These are phyloP conservation scores for Calonectria pseudoturangicola DNA, from an alignment of 2,329 filamentous ascomycete species.

Conservation along the genomic window DNA sequence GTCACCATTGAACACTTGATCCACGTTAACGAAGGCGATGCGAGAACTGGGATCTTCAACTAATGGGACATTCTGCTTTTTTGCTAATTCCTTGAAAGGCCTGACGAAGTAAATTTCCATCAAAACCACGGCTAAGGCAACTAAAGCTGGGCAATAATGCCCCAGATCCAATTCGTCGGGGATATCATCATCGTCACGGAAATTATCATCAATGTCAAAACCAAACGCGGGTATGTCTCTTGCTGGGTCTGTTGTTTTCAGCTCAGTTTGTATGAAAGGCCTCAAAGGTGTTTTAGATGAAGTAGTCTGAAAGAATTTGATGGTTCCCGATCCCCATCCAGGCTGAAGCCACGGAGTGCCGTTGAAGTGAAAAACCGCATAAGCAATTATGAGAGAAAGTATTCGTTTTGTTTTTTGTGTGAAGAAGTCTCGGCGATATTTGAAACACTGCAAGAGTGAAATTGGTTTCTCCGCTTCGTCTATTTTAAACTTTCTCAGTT, in stretches of 20 bases:
- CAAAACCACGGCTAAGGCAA: slow-evolving; percentile 31
- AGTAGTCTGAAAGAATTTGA: slow-evolving; percentile 39
- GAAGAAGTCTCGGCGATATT: not conserved
- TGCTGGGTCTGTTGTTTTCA: no score
- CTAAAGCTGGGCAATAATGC: slow-evolving; percentile 15
- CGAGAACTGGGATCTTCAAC: not conserved
- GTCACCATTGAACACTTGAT: slow-evolving; percentile 32
- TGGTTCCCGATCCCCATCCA: slow-evolving; percentile 22
- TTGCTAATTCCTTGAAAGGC: slow-evolving; percentile 17
- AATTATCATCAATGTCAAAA: not conserved
- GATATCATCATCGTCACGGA: not conserved
- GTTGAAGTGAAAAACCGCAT: slow-evolving; percentile 36
- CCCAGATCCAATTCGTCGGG: not conserved
- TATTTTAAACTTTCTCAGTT: slow-evolving; percentile 22
- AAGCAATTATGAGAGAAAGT: slow-evolving; percentile 3
- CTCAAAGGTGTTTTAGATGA: slow-evolving; percentile 31
- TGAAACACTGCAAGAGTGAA: slow-evolving; percentile 3
- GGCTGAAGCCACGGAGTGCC: slow-evolving; percentile 41
- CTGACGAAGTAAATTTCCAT: slow-evolving; percentile 38
- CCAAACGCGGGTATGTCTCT: no score
- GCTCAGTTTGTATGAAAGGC: slow-evolving; percentile 36
- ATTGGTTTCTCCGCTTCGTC: slow-evolving; percentile 5
- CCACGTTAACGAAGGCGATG: slow-evolving; percentile 7
- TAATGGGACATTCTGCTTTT: slow-evolving; percentile 11
- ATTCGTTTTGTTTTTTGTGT: slow-evolving; percentile 17